Evolutionary conservation across 1,139 yeast species (phyloP).

Genomic region (Kodamaea alishanica): DNA sequence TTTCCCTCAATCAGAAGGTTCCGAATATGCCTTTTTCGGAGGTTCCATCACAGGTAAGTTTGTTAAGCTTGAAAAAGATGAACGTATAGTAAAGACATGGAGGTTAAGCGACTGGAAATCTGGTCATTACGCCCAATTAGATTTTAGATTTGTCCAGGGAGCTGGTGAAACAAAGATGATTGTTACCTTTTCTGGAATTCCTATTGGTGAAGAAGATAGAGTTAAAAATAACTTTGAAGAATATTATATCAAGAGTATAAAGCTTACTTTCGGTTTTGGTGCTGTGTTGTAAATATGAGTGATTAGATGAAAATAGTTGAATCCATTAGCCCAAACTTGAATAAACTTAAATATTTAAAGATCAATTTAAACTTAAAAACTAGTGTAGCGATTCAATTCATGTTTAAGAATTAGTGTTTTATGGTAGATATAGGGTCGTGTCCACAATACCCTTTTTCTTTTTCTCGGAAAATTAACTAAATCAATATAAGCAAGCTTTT

Average conservation of each 20-base stretch:
- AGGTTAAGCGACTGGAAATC: slow-evolving; percentile 83
- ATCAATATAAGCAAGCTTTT: too few species aligned
- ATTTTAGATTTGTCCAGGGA: slow-evolving; percentile 68
- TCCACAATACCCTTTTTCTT: too few species aligned
- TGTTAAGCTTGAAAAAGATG: slow-evolving; percentile 53
- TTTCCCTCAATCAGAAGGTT: slow-evolving; percentile 54
- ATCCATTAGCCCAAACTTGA: neutral
- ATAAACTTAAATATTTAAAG: too few species aligned
- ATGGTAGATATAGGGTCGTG: too few species aligned
- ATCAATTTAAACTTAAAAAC: neutral
- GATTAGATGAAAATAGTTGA: neutral
- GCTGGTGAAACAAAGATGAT: slow-evolving; percentile 77
- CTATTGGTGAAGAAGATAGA: slow-evolving; percentile 93
- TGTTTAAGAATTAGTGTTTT: too few species aligned
- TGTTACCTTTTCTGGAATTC: slow-evolving; percentile 84
- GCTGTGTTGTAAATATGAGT: slow-evolving; percentile 53
- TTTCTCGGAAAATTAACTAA: too few species aligned
- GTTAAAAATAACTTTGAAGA: slow-evolving; percentile 84
- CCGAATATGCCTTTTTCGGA: slow-evolving; percentile 70
- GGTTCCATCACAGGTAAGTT: slow-evolving; percentile 83
- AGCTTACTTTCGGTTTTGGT: slow-evolving; percentile 89
- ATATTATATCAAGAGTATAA: slow-evolving; percentile 82
- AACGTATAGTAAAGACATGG: slow-evolving; percentile 73
- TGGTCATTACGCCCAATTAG: slow-evolving; percentile 72
- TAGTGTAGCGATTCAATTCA: too few species aligned